Evolutionary conservation across 2,329 filamentous ascomycete species (phyloP), one percentile per base, ranked within the genome.

Genomic region (Stagonosporopsis vannaccii): DNA sequence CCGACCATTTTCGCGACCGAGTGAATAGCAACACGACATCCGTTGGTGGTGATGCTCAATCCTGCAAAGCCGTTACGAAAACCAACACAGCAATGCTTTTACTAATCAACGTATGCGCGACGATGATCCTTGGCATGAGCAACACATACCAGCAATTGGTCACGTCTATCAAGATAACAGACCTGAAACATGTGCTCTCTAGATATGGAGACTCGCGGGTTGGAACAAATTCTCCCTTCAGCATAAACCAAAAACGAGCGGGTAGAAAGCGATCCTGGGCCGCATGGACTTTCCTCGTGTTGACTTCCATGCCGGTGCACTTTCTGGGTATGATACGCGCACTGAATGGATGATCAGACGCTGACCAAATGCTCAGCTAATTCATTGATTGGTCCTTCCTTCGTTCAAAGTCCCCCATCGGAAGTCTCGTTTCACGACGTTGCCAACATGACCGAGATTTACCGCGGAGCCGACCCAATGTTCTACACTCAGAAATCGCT

Each of bases 61-160:
- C 56, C 28, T 72, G 68, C 43, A 59, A 68, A 48, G 30, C 19
- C 11, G 63, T 69, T 2, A 63, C 60, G 2, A 47, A 58, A 13
- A 62, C 47, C 1, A 72, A 72, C 28, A 69, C 66, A 6, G 63
- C 52, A 3, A 39, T 69, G 11, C 56, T 71, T 1, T 51, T 73
- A 4, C 36, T 72, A 4, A 69, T 72, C 50, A 73, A 74, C 53
- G 51, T 69, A 4, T 69, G 62, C 6, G 68, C 67, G 2, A 73
- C 70, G 11, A 71, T 72, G 63, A 55, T 72, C 6, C 55, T 74
- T 5, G 69, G 70, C 9, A 71, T 71, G 64, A 69, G 66, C 37
- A 73, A 73, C 20, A 73, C 69, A 3, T 74, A 73, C 45, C 69
- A 73, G 42, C 70, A 74, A 47, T 51, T 72, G 13, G 53, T 72